Evolutionary conservation across 139 green algal genomes (phyloP).

Genomic region (Chlorella ohadii): DNA sequence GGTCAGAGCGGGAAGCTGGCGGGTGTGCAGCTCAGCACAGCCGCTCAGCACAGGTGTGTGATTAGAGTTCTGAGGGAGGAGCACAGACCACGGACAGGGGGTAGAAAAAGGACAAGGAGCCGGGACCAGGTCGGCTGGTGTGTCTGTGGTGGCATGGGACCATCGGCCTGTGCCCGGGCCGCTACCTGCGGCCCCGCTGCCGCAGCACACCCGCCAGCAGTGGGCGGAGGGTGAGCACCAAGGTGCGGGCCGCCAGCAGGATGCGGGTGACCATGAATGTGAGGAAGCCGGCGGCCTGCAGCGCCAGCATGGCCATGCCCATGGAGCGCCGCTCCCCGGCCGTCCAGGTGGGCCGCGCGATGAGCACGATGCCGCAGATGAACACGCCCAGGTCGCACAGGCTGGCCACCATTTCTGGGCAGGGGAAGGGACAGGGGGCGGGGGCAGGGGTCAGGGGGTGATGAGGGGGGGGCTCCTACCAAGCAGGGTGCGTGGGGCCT

Average conservation of each 20-base stretch:
- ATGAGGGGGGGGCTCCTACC: too few species aligned
- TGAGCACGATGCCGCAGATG: constrained; percentile 50
- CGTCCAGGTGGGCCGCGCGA: constrained; percentile 33
- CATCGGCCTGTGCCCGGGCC: too few species aligned
- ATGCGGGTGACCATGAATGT: constrained; percentile 40
- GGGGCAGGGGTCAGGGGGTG: background rate
- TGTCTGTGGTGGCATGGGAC: too few species aligned
- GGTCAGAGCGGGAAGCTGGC: too few species aligned
- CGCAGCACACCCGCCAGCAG: background rate
- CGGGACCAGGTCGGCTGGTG: too few species aligned
- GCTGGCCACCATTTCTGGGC: constrained; percentile 32
- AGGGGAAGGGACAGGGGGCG: background rate
- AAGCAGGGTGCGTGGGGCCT: too few species aligned
- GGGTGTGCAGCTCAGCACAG: too few species aligned
- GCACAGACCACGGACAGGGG: too few species aligned
- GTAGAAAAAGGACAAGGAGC: too few species aligned
- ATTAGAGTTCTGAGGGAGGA: too few species aligned
- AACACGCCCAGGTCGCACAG: constrained; percentile 48
- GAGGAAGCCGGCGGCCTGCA: constrained; percentile 48
- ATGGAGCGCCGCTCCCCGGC: constrained; percentile 14
- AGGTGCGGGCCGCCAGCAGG: constrained; percentile 30
- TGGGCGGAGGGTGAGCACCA: constrained; percentile 5
- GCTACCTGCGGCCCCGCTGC: background rate
- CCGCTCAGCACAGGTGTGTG: too few species aligned
- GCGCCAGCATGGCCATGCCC: constrained; percentile 51